A percentile compares a stretch with the other conserved stretches of the same genome.
These are phyloP conservation scores for Quercus wislizeni DNA, from an alignment of 306 rosid species.

Conservation along the genomic window DNA sequence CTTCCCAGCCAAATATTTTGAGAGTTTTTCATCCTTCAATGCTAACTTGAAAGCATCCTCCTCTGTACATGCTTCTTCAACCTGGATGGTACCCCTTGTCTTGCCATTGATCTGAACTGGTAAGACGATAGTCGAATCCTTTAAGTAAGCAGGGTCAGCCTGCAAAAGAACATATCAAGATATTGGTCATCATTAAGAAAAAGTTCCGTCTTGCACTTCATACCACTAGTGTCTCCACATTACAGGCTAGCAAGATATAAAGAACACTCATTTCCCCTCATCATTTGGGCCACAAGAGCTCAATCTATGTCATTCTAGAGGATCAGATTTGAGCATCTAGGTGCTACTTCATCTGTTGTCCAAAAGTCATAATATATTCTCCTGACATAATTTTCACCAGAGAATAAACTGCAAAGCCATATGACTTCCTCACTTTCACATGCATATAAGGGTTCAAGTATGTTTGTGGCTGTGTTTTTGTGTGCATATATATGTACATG, in stretches of 20 bases:
- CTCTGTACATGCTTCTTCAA: slow-evolving; percentile 84
- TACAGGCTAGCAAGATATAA: neutral
- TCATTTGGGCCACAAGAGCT: neutral
- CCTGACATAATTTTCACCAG: neutral
- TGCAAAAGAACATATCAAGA: slow-evolving; percentile 31
- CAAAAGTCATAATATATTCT: neutral
- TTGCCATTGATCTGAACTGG: slow-evolving; percentile 97
- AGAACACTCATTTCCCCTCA: neutral
- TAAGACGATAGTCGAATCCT: slow-evolving; percentile 62
- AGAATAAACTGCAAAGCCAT: neutral
- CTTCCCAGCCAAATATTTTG: slow-evolving; percentile 68
- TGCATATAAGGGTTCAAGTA: neutral
- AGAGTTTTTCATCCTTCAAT: slow-evolving; percentile 64
- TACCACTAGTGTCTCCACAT: neutral
- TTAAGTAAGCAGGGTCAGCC: slow-evolving; percentile 74
- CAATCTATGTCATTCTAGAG: neutral
- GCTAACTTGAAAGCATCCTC: slow-evolving; percentile 77
- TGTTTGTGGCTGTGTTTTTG: neutral
- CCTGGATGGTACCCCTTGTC: slow-evolving; percentile 87
- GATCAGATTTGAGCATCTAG: neutral
- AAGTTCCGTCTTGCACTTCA: neutral
- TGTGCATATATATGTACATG: neutral
- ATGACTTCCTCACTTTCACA: neutral
- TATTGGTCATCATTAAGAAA: neutral
- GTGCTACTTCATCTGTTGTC: neutral